Percentiles rank a stretch among this genome's conserved stretches.
Evolutionary conservation across 331 rosid genomes (phyloP).

Genomic region (Ulmus americana): DNA sequence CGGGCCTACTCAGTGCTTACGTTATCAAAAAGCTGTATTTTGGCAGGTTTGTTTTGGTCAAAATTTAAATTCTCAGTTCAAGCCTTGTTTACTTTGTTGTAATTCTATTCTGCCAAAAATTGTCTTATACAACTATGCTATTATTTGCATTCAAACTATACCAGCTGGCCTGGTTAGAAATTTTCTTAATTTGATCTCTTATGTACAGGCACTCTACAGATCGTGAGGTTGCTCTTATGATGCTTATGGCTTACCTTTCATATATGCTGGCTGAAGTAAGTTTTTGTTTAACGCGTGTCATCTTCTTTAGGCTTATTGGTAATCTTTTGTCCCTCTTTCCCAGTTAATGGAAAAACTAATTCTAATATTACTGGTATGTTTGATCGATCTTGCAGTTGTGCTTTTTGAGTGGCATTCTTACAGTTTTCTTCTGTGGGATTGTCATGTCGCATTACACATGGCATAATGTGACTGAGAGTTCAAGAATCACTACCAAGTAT

Average conservation of each 20-base stretch:
- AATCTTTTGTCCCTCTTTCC: slow-evolving; percentile 6
- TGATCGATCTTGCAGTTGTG: slow-evolving; percentile 55
- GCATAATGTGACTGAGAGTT: slow-evolving; percentile 93
- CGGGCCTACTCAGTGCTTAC: slow-evolving; percentile 77
- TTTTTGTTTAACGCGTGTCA: background rate
- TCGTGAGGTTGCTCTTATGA: slow-evolving; percentile 88
- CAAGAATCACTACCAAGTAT: slow-evolving; percentile 90
- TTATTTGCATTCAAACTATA: slow-evolving; percentile 14
- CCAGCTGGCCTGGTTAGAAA: background rate
- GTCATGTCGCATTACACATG: slow-evolving; percentile 98
- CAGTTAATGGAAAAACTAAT: background rate
- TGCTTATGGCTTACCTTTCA: slow-evolving; percentile 49
- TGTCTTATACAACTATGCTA: background rate
- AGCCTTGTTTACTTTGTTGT: background rate
- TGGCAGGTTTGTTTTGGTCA: slow-evolving; percentile 48
- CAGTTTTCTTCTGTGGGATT: slow-evolving; percentile 97
- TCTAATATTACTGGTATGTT: slow-evolving; percentile 17
- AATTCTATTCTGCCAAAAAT: background rate
- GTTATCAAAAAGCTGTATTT: slow-evolving; percentile 64
- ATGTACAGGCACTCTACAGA: slow-evolving; percentile 76
- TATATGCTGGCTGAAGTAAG: slow-evolving; percentile 27
- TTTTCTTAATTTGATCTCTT: slow-evolving; percentile 15
- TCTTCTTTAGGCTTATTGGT: slow-evolving; percentile 2
- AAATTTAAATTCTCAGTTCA: background rate
- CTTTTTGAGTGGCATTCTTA: slow-evolving; percentile 91